Conservation (phyloP, 2,329 filamentous ascomycete species). For the Hypoxylon sp. region DNA sequence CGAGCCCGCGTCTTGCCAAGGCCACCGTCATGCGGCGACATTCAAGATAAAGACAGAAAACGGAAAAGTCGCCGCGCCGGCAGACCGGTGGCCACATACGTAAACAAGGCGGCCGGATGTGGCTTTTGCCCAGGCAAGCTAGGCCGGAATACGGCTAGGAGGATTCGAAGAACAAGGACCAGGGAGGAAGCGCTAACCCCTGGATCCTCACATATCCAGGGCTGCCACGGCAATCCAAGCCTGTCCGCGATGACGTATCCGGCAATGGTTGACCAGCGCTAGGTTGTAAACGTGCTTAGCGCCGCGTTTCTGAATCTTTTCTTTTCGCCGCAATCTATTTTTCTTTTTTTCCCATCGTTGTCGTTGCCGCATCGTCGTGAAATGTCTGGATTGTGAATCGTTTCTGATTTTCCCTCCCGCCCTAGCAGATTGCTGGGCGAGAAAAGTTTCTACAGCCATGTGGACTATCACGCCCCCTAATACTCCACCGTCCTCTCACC, state of each 20-base stretch:
- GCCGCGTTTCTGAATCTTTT: slow-evolving; percentile 26
- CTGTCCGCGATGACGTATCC: slow-evolving; percentile 37
- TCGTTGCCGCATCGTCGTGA: slow-evolving; percentile 13
- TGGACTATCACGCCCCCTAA: background rate
- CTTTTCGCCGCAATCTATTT: slow-evolving; percentile 40
- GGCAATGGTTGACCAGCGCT: slow-evolving; percentile 31
- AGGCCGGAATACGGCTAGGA: slow-evolving; percentile 27
- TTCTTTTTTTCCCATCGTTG: slow-evolving; percentile 10
- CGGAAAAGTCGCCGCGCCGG: slow-evolving; percentile 35
- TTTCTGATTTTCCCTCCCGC: background rate
- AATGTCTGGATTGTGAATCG: slow-evolving; percentile 5
- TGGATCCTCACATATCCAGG: slow-evolving; percentile 21
- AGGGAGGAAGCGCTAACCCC: slow-evolving; percentile 19
- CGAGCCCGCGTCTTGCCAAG: slow-evolving; percentile 25
- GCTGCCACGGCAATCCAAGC: slow-evolving; percentile 15
- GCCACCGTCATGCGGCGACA: slow-evolving; percentile 25
- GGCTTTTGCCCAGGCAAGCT: slow-evolving; percentile 34
- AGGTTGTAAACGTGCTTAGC: slow-evolving; percentile 38
- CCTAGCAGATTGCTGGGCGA: background rate
- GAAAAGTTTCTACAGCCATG: slow-evolving; percentile 1
- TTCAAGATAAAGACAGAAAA: slow-evolving; percentile 15
- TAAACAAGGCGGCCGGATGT: slow-evolving; percentile 34
- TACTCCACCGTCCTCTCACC: slow-evolving; percentile 14
- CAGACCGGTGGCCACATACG: slow-evolving; percentile 23
- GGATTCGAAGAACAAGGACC: slow-evolving; percentile 13